Evolutionary conservation across 441 rosid species (phyloP).

Genomic region (Erysimum cheiri): DNA sequence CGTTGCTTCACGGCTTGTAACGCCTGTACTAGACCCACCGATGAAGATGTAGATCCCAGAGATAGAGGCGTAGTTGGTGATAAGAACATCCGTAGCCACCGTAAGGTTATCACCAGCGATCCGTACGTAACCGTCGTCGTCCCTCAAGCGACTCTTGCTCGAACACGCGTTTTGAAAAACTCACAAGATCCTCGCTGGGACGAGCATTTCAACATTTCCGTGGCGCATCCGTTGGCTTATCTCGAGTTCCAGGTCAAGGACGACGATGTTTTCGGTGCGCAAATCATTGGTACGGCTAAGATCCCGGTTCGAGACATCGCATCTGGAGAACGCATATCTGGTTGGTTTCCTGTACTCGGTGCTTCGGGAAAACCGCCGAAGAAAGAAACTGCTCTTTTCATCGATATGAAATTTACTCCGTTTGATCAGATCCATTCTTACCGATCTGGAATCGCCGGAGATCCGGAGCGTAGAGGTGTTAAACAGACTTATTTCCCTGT

Average conservation of each 20-base stretch:
- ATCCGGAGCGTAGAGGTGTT: slow-evolving; percentile 69
- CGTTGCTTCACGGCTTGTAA: slow-evolving; percentile 54
- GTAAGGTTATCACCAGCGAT: slow-evolving; percentile 71
- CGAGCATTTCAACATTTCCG: slow-evolving; percentile 62
- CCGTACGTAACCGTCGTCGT: slow-evolving; percentile 83
- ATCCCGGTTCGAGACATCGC: slow-evolving; percentile 58
- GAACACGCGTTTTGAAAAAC: slow-evolving; percentile 76
- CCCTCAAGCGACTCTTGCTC: slow-evolving; percentile 84
- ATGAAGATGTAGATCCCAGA: slow-evolving; percentile 17
- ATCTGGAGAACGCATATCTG: slow-evolving; percentile 49
- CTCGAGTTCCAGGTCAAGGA: slow-evolving; percentile 87
- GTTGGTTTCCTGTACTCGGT: slow-evolving; percentile 62
- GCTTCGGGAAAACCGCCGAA: slow-evolving; percentile 62
- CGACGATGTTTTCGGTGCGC: slow-evolving; percentile 78
- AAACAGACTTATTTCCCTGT: slow-evolving; percentile 75
- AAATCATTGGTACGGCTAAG: slow-evolving; percentile 64
- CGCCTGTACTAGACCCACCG: slow-evolving; percentile 26
- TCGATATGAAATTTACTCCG: slow-evolving; percentile 70
- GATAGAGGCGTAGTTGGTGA: slow-evolving; percentile 29
- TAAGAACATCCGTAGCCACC: slow-evolving; percentile 43
- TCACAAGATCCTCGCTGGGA: slow-evolving; percentile 69
- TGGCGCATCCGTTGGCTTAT: slow-evolving; percentile 69
- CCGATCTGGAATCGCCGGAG: slow-evolving; percentile 65
- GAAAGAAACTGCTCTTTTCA: slow-evolving; percentile 56
- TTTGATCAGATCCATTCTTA: slow-evolving; percentile 62